Evolutionary conservation across 2,329 filamentous ascomycete genomes (phyloP).

Genomic region (Aspergillus novoparasiticus): DNA sequence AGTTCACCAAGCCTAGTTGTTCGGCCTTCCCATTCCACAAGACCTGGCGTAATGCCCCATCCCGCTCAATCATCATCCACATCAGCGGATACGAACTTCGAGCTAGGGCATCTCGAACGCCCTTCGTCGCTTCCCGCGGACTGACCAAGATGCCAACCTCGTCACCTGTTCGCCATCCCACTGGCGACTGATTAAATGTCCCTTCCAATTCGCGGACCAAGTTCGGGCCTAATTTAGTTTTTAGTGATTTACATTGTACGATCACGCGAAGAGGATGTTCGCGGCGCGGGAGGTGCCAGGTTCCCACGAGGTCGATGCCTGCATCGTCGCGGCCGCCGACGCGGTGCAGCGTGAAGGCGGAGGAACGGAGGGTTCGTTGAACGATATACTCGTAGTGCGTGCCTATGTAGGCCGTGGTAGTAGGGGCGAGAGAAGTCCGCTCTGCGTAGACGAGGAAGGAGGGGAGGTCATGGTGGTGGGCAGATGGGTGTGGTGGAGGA

Average conservation of each 20-base stretch:
- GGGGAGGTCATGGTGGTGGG: constrained; percentile 39
- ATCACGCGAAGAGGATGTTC: constrained; percentile 43
- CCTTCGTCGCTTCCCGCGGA: constrained; percentile 72
- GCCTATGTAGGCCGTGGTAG: constrained; percentile 46
- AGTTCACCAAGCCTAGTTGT: constrained; percentile 39
- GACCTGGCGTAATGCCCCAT: constrained; percentile 43
- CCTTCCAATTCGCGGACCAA: constrained; percentile 59
- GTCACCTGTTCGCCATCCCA: constrained; percentile 66
- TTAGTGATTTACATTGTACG: constrained; percentile 51
- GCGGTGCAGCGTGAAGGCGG: constrained; percentile 44
- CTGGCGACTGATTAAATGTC: constrained; percentile 71
- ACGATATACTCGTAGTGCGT: constrained; percentile 53
- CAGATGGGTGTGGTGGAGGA: constrained; percentile 36
- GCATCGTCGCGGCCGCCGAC: constrained; percentile 49
- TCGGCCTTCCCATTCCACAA: constrained; percentile 49
- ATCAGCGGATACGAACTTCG: constrained; percentile 71
- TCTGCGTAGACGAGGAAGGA: constrained; percentile 46
- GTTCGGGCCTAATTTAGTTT: constrained; percentile 46
- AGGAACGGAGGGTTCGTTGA: constrained; percentile 40
- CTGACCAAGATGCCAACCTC: constrained; percentile 73
- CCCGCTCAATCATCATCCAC: constrained; percentile 53
- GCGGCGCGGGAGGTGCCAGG: constrained; percentile 45
- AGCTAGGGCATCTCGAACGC: constrained; percentile 72
- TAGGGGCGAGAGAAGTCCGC: constrained; percentile 37
- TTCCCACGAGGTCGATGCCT: constrained; percentile 51